Evolutionary conservation across 805 yeast genomes (phyloP).

Genomic region (Jamesozyma hellenica): DNA sequence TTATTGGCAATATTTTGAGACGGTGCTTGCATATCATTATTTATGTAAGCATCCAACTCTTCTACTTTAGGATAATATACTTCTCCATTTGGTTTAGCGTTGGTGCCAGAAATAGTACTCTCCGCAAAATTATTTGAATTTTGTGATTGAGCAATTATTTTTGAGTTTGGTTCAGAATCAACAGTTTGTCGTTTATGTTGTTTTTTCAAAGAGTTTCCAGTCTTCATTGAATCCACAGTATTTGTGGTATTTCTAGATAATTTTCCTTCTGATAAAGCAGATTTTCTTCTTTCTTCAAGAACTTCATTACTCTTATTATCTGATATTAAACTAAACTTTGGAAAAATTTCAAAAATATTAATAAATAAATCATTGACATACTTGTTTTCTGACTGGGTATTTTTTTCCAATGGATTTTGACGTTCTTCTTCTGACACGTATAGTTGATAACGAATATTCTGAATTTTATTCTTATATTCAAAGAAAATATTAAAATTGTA

Average conservation of each 20-base stretch:
- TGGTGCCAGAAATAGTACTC: too few species aligned
- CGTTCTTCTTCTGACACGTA: conserved; percentile 21
- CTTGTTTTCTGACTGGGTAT: conserved; percentile 10
- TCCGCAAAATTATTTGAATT: not conserved
- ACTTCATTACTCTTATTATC: not conserved
- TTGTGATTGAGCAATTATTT: not conserved
- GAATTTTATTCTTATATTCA: conserved; percentile 36
- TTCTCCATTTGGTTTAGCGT: not conserved
- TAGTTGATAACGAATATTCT: conserved; percentile 24
- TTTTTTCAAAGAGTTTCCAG: not conserved
- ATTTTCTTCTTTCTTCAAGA: not conserved
- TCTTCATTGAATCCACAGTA: not conserved
- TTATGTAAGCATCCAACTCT: not conserved
- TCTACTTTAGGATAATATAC: conserved; percentile 2
- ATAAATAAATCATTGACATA: conserved; percentile 21
- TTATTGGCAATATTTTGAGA: too few species aligned
- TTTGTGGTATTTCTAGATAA: conserved; percentile 1
- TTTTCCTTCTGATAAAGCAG: not conserved
- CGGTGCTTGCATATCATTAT: too few species aligned
- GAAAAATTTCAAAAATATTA: conserved; percentile 23
- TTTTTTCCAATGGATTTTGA: conserved; percentile 8
- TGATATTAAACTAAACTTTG: conserved; percentile 17
- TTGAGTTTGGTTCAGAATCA: not conserved
- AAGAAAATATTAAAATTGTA: conserved; percentile 49
- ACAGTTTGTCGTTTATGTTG: too few species aligned